phyloP scores from a whole-genome alignment of 805 yeast species.

The Kodamaea hsintzibuensis region DNA sequence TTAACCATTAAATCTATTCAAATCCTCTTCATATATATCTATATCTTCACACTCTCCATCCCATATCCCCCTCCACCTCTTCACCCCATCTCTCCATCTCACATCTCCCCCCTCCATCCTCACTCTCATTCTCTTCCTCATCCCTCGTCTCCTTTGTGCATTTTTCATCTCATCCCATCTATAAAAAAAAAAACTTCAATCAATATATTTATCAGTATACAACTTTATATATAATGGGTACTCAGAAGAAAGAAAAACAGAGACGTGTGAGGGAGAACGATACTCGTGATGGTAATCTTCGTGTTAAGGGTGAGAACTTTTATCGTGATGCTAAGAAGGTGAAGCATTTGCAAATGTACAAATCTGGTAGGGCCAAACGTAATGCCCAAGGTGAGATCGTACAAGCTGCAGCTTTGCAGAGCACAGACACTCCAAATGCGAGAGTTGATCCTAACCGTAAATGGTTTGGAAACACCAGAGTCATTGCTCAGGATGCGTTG shows the following conservation, averaged over 20 bases:
- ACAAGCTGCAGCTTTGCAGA: slow-evolving; percentile 85
- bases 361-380: slow-evolving; percentile 82
- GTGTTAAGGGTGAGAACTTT: slow-evolving; percentile 96
- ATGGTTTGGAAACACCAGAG: slow-evolving; percentile 98
- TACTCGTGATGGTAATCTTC: slow-evolving; percentile 82
- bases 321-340: slow-evolving; percentile 93
- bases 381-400: slow-evolving; percentile 86
- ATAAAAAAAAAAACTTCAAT: neutral
- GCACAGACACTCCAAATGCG: slow-evolving; percentile 84
- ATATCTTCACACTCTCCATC: too few species aligned
- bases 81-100: too few species aligned
- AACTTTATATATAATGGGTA: slow-evolving; percentile 63
- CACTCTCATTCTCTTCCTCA: neutral
- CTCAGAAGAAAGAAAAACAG: slow-evolving; percentile 85
- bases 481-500: slow-evolving; percentile 94
- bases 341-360: slow-evolving; percentile 88
- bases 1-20: too few species aligned
- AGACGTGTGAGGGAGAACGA: slow-evolving; percentile 84
- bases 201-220: slow-evolving; percentile 3
- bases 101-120: too few species aligned
- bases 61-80: too few species aligned
- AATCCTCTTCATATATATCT: too few species aligned
- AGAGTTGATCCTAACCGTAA: slow-evolving; percentile 94
- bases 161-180: neutral
- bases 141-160: neutral